Evolutionary conservation across 2,329 filamentous ascomycete species (phyloP).

Genomic region (Arachnomyces sp.): DNA sequence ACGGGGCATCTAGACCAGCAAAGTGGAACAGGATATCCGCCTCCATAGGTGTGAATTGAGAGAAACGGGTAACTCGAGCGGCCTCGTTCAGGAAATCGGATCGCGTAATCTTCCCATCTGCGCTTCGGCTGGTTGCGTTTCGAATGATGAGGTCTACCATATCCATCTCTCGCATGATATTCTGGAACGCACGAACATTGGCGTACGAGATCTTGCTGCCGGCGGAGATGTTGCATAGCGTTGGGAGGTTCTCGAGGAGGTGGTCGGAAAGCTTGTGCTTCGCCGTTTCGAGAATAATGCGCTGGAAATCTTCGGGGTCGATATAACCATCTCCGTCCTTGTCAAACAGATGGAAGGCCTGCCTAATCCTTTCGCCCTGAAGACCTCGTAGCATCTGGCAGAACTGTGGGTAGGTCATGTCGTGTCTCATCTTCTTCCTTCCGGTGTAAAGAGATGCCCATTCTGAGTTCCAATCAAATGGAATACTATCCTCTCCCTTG

Average conservation of each 20-base stretch:
- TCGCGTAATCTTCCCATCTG: constrained; percentile 86
- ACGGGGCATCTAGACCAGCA: constrained; percentile 81
- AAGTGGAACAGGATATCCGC: constrained; percentile 98
- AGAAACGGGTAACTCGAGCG: constrained; percentile 82
- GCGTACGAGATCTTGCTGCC: constrained; percentile 95
- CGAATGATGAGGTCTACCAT: constrained; percentile 88
- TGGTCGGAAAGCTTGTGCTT: constrained; percentile 97
- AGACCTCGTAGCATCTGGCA: constrained; percentile 94
- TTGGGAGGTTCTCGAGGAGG: constrained; percentile 79
- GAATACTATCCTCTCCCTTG: constrained; percentile 74
- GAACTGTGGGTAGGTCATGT: constrained; percentile 92
- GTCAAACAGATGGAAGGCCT: constrained; percentile 89
- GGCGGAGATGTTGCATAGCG: constrained; percentile 86
- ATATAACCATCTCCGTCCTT: constrained; percentile 91
- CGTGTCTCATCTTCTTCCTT: constrained; percentile 75
- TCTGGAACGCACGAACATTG: constrained; percentile 95
- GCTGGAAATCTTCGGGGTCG: constrained; percentile 88
- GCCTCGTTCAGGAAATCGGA: constrained; percentile 94
- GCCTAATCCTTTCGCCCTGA: constrained; percentile 89
- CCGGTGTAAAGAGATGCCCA: constrained; percentile 95
- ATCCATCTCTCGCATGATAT: constrained; percentile 96
- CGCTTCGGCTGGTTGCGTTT: constrained; percentile 72
- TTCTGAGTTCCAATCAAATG: constrained; percentile 94
- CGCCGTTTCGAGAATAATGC: constrained; percentile 88
- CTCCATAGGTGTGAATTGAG: constrained; percentile 96